Evolutionary conservation across 164 flowering plant species (phyloP).

Genomic region (Buxus sempervirens): DNA sequence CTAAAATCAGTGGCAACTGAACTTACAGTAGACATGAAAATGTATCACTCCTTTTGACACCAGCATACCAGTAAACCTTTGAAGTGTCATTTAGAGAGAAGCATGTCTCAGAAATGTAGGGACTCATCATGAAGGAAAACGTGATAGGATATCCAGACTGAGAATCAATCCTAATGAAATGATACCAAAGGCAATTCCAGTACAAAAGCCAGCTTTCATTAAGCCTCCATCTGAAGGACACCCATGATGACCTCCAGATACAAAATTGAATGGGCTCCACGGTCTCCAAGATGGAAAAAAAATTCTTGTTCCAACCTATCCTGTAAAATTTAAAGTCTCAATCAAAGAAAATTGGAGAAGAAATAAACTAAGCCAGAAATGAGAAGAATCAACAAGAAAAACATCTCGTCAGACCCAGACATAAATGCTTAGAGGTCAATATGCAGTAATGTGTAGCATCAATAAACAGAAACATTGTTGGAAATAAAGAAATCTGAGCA

Average conservation of each 20-base stretch:
- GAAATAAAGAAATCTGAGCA: too few species aligned
- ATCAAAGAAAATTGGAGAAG: neutral
- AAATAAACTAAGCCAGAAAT: neutral
- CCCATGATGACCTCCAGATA: neutral
- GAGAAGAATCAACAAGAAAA: neutral
- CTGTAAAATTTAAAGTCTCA: slow-evolving; percentile 8
- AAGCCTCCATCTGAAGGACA: slow-evolving; percentile 1
- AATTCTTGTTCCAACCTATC: neutral
- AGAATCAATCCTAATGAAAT: too few species aligned
- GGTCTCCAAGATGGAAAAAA: neutral
- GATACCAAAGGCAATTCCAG: neutral
- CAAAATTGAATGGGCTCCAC: slow-evolving; percentile 10
- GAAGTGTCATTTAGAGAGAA: neutral
- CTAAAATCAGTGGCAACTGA: neutral
- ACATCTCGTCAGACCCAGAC: neutral
- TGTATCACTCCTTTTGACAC: neutral
- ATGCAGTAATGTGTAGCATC: neutral
- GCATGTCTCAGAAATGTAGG: neutral
- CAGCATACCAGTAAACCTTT: neutral
- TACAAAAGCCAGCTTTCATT: neutral
- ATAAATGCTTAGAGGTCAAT: slow-evolving; percentile 1
- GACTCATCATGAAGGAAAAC: neutral
- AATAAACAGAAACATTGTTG: neutral
- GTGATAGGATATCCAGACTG: neutral
- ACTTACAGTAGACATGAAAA: neutral